Evolutionary conservation across 2,329 filamentous ascomycete species (phyloP), one percentile per base, ranked within the genome.

Genomic region (Epicoccum nigrum): DNA sequence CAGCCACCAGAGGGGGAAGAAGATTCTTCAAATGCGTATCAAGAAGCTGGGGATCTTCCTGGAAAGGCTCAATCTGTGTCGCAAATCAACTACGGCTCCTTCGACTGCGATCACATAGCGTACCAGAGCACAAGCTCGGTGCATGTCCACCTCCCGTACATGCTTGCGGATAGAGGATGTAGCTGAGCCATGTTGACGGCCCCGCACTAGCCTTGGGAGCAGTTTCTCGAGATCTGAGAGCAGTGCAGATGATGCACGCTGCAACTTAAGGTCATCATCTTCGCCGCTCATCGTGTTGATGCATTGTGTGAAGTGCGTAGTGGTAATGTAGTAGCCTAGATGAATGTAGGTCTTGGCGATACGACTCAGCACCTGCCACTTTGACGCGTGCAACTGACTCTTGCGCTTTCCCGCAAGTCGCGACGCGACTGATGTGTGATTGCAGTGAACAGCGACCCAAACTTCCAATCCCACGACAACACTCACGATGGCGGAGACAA

Each of bases 1-100:
- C 87, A 64, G 87, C 82, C 20, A 90, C 86, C 28, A 97, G 79
- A 32, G 83, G 77, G 19, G 90, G 87, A 41, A 97, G 79, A 73
- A 95, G 86, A 57, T 77, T 81, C 42, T 88, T 86, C 33, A 99
- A 81, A 71, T 93, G 84, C 8, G 90, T 85, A 74, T 99, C 94
- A 20, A 99, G 83, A 31, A 97, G 82, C 71, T 99, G 94, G 15
- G 94, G 94, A 59, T 95, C 87, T 78, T 97, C 92, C 79, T 97
- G 93, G 63, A 97, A 99, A 2, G 89, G 86, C 62, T 97, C 92
- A 41, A 99, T 84, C 73, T 77, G 44, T 8, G 1, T 7, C 3
- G 19, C 34, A 27, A 46, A 50, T 58, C 20, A 58, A 46, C n/a
- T 31, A 25, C n/a, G 15, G 16, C n/a, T 32, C 15, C 11, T 5